These are phyloP conservation scores for Azolla pinnata DNA, from an alignment of 75 land plant genomes.

Conservation along the genomic window DNA sequence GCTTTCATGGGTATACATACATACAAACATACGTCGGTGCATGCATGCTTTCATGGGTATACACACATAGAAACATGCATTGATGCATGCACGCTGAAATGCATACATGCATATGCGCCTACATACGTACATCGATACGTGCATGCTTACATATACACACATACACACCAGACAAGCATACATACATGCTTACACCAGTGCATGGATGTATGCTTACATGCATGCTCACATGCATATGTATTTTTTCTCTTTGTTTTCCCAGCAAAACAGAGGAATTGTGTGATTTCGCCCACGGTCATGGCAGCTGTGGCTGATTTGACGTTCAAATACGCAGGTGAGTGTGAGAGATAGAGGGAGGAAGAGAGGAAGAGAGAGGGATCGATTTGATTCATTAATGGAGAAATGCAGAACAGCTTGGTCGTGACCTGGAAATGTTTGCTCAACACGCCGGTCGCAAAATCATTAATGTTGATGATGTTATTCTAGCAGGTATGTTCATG, in stretches of 20 bases:
- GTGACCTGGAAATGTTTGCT: conserved; percentile 76
- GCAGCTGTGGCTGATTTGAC: conserved; percentile 60
- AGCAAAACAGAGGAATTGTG: conserved; percentile 44
- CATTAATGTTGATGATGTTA: conserved; percentile 80
- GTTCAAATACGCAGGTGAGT: conserved; percentile 27
- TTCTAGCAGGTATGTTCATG: conserved; percentile 26
- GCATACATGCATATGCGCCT: background rate
- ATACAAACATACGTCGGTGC: too few relatives aligned
- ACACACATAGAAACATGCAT: too few relatives aligned
- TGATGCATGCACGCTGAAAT: too few relatives aligned
- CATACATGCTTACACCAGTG: background rate
- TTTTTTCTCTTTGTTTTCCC: background rate
- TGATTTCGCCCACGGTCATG: conserved; percentile 47
- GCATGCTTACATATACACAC: background rate
- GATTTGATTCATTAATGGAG: background rate
- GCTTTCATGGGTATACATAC: background rate
- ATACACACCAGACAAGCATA: background rate
- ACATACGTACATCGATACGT: background rate
- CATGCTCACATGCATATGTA: background rate
- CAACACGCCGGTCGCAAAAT: conserved; percentile 87
- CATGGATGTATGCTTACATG: background rate
- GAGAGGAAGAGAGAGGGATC: background rate
- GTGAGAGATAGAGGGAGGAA: background rate
- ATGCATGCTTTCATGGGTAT: background rate
- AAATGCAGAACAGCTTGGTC: conserved; percentile 29